A percentile compares a stretch with the other conserved stretches of the same genome.
Evolutionary conservation across 2,329 filamentous ascomycete genomes (phyloP).

Genomic region (Colletotrichum gigasporum): DNA sequence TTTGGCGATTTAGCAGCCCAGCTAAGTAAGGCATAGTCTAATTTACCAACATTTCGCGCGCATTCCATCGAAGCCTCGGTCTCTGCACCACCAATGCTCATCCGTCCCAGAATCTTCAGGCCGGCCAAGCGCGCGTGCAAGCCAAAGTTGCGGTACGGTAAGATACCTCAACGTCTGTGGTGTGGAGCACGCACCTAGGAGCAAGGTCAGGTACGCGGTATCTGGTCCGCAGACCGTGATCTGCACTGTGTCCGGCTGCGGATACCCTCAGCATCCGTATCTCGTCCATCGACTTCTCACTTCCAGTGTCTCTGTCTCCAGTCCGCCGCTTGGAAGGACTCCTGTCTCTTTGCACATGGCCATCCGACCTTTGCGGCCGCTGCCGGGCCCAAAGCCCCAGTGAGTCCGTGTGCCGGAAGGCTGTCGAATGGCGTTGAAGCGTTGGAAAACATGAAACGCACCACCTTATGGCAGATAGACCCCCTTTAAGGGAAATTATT

Average conservation of each 20-base stretch:
- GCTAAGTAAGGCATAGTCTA: constrained; percentile 14
- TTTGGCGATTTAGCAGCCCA: constrained; percentile 6
- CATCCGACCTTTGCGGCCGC: constrained; percentile 8
- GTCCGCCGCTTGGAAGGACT: not conserved
- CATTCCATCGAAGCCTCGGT: constrained; percentile 22
- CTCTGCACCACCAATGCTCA: constrained; percentile 14
- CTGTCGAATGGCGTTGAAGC: constrained; percentile 21
- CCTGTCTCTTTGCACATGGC: not conserved
- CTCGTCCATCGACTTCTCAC: too few species aligned
- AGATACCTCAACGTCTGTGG: constrained; percentile 22
- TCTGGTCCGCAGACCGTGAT: not conserved
- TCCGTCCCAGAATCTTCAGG: constrained; percentile 11
- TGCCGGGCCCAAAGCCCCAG: not conserved
- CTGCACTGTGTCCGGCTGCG: not conserved
- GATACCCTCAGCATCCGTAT: not conserved
- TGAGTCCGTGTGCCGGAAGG: constrained; percentile 20
- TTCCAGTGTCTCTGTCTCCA: not conserved
- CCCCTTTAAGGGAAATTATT: constrained; percentile 25
- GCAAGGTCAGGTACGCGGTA: not conserved
- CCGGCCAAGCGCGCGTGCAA: not conserved
- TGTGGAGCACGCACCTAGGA: constrained; percentile 13
- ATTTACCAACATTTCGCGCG: constrained; percentile 20
- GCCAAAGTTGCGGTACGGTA: constrained; percentile 2
- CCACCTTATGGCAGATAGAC: constrained; percentile 29
- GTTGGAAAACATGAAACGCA: constrained; percentile 30